Evolutionary conservation across 1,284 basidiomycete species (phyloP), one percentile per base, ranked within the genome.

Genomic region (Papiliotrema nemorosa): DNA sequence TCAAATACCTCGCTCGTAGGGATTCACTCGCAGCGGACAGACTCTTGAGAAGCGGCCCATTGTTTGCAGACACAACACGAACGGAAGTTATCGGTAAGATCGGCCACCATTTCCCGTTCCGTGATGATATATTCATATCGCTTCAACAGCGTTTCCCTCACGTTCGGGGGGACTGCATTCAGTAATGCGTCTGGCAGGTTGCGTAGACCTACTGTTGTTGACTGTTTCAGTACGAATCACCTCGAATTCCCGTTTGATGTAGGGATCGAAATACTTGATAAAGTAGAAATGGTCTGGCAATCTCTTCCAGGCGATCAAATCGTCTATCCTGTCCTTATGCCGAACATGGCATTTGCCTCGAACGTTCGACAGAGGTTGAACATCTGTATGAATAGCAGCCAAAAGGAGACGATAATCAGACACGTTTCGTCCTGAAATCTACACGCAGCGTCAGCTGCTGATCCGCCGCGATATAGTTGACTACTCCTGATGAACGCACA

Each of bases 171-270:
- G 36, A 93, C 90, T 93, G 68, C 29, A 37, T 18, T 31, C 9
- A 38, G 16, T 21, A 9, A 27, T 5, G 40, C 22, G n/a, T 22
- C 16, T 27, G 5, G 21, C 25, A 10, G 26, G 3, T 33, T 20
- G 26, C 5, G 24, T n/a, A 16, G 2, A 82, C 90, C 65, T 70
- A 96, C 91, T 79, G 73, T 98, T 98, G 62, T 86, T 83, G 52
- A 96, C 84, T 65, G 87, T 87, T 42, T 82, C 82, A 24, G 90
- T 84, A 49, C 88, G 85, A 52, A 98, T 85, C 60, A 97, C 87
- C 73, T 98, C 96, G 76, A 94, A 97, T 76, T 96, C 94, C 72
- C 91, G 89, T 78, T 96, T 93, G 74, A 97, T 90, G 77, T 97
- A 97, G 40, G 93, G 90, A 76, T 98, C 94, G 72, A 92, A 97